A percentile compares a stretch with the other conserved stretches of the same genome.
Evolutionary conservation across 1,284 basidiomycete species (phyloP).

Genomic region (Clitocybe nebularis): DNA sequence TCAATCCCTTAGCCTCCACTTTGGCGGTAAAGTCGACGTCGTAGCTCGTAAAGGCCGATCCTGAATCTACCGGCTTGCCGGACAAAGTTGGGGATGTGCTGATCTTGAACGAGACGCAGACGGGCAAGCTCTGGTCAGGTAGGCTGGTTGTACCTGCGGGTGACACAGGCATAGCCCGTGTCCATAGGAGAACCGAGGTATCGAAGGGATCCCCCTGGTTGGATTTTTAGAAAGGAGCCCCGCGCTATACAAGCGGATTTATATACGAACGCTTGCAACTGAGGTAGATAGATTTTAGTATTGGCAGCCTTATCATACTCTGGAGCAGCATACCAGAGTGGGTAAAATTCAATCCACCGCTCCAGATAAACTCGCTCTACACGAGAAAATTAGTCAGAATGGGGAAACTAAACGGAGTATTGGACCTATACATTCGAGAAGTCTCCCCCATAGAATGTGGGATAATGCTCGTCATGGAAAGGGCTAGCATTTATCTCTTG

Average conservation of each 20-base stretch:
- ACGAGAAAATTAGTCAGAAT: slow-evolving; percentile 1
- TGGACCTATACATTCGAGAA: slow-evolving; percentile 41
- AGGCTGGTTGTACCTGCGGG: no score
- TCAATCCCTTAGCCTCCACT: slow-evolving; percentile 52
- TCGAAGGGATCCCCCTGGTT: slow-evolving; percentile 56
- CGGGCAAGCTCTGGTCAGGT: slow-evolving; percentile 54
- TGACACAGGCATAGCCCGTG: slow-evolving; percentile 51
- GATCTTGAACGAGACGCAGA: slow-evolving; percentile 54
- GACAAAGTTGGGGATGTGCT: slow-evolving; percentile 32
- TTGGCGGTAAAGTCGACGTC: slow-evolving; percentile 68
- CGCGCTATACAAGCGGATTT: slow-evolving; percentile 18
- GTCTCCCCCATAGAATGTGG: slow-evolving; percentile 50
- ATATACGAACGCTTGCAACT: slow-evolving; percentile 30
- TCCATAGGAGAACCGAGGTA: slow-evolving; percentile 61
- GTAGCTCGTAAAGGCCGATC: slow-evolving; percentile 54
- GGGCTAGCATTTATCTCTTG: slow-evolving; percentile 34
- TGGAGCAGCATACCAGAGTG: no score
- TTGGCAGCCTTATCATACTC: no score
- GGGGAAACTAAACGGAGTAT: not conserved
- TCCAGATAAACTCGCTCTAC: slow-evolving; percentile 53
- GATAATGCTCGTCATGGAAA: slow-evolving; percentile 48
- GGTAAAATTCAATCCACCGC: slow-evolving; percentile 51
- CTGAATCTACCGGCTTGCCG: slow-evolving; percentile 41
- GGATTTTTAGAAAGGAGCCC: not conserved
- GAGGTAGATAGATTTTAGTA: no score